phyloP scores from a whole-genome alignment of 2,329 filamentous ascomycete species.

The Trichoderma pleuroti region DNA sequence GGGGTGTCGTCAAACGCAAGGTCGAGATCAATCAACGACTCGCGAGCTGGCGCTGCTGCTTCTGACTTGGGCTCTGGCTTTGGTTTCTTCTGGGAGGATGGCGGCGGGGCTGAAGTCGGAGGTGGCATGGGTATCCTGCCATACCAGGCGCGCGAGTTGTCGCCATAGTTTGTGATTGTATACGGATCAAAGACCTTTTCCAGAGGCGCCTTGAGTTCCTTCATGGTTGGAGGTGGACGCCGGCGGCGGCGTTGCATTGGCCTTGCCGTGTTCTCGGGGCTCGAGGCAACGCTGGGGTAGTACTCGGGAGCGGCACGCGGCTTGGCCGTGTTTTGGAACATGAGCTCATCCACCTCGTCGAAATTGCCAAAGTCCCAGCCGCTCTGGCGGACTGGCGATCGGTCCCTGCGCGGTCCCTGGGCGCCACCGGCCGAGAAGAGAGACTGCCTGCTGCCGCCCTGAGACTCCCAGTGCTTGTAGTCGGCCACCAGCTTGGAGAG shows the following conservation, averaged over 20 bases:
- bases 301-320: conserved; percentile 3
- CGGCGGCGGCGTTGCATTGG: conserved; percentile 29
- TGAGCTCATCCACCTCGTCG: conserved; percentile 19
- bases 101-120: conserved; percentile 43
- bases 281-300: conserved; percentile 5
- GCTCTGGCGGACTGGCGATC: conserved; percentile 44
- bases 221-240: conserved; percentile 43
- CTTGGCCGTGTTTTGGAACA: conserved; percentile 14
- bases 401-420: conserved; percentile 33
- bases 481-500: conserved; percentile 61
- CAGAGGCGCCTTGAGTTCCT: conserved; percentile 40
- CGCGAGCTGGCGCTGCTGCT: conserved; percentile 21
- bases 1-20: conserved; percentile 34
- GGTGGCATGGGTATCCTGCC: conserved; percentile 30
- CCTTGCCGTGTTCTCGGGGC: conserved; percentile 5
- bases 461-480: conserved; percentile 65
- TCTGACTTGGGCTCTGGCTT: not conserved
- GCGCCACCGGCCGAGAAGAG: conserved; percentile 53
- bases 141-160: conserved; percentile 44
- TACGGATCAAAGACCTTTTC: conserved; percentile 49
- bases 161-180: conserved; percentile 45
- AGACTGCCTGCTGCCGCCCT: conserved; percentile 61
- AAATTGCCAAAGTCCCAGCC: conserved; percentile 55
- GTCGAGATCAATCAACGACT: conserved; percentile 47
- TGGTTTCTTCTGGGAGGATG: conserved; percentile 25